A percentile compares a stretch with the other conserved stretches of the same genome.
These are phyloP conservation scores for Cantharellus cinnabarinus DNA, from an alignment of 768 basidiomycete species.

Conservation along the genomic window DNA sequence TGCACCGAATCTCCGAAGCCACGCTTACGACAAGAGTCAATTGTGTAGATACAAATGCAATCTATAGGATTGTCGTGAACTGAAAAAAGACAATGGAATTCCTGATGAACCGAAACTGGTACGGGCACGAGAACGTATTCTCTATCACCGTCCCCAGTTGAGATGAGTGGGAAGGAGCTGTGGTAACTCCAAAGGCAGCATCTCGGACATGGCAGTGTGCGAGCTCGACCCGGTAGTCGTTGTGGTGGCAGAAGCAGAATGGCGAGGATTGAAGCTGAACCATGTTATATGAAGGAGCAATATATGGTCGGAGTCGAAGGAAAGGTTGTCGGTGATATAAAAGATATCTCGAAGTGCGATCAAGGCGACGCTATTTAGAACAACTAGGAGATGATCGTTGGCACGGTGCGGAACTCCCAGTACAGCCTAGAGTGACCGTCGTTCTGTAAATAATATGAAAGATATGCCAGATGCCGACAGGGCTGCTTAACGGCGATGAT, in stretches of 20 bases:
- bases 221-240: neutral
- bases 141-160: neutral
- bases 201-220: neutral
- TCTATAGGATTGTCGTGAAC: conserved; percentile 7
- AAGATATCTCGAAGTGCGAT: too few relatives aligned
- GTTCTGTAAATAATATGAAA: too few relatives aligned
- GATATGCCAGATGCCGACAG: too few relatives aligned
- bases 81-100: too few relatives aligned
- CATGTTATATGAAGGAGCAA: neutral
- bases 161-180: neutral
- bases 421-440: neutral
- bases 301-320: too few relatives aligned
- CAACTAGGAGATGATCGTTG: too few relatives aligned
- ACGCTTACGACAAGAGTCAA: too few relatives aligned
- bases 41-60: conserved; percentile 17
- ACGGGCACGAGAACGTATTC: neutral
- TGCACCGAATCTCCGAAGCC: neutral
- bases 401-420: neutral
- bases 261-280: neutral
- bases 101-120: too few relatives aligned
- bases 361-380: too few relatives aligned
- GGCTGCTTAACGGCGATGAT: too few relatives aligned
- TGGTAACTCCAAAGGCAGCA: neutral
- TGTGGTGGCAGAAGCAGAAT: neutral
- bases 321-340: too few relatives aligned